Percentiles rank a stretch among this genome's conserved stretches.
These are phyloP conservation scores for Heliamphora pulchella DNA, from an alignment of 179 eudicot species.

Conservation along the genomic window DNA sequence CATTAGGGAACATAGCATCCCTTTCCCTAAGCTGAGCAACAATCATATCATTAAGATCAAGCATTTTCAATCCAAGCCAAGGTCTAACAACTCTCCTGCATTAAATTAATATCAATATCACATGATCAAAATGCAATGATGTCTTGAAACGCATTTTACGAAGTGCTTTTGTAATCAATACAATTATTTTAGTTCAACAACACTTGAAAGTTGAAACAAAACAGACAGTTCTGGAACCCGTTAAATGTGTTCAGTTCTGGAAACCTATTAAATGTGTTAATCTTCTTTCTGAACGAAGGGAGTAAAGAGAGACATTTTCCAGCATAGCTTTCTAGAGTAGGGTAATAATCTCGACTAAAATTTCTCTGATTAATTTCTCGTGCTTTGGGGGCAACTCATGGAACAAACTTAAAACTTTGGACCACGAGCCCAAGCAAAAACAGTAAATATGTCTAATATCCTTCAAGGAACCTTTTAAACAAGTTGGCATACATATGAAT, in stretches of 20 bases:
- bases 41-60: slow-evolving; percentile 89
- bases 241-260: neutral
- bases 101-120: slow-evolving; percentile 4
- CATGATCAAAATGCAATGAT: slow-evolving; percentile 2
- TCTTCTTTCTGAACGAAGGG: neutral
- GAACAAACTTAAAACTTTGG: neutral
- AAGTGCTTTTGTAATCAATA: neutral
- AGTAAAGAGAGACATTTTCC: neutral
- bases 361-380: neutral
- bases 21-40: slow-evolving; percentile 80
- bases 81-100: slow-evolving; percentile 94
- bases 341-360: neutral
- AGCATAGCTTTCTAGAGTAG: neutral
- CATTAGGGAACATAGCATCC: slow-evolving; percentile 61
- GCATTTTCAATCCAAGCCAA: slow-evolving; percentile 93
- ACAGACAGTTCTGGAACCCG: neutral
- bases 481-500: neutral
- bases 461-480: neutral
- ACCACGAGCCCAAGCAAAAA: neutral
- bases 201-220: neutral
- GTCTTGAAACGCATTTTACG: neutral
- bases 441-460: neutral
- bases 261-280: neutral
- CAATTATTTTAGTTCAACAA: neutral
- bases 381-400: neutral